Evolutionary conservation across 148 eudicot species (phyloP).

Genomic region (Diospyros lotus): DNA sequence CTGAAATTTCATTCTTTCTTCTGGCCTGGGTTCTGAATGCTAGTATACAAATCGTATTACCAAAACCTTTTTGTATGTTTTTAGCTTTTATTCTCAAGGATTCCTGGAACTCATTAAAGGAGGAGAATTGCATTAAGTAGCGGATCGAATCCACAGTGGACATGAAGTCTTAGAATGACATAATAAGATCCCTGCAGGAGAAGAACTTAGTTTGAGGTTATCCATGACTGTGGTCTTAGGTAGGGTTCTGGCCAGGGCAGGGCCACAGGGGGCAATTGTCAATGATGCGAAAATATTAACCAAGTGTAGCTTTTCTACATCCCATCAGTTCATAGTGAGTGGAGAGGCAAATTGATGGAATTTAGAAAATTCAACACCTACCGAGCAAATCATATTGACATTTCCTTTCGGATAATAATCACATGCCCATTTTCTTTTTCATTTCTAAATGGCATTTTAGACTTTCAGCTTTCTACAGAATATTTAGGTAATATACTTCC

Average conservation of each 20-base stretch:
- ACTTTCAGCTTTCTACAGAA: background rate
- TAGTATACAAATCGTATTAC: too few species aligned
- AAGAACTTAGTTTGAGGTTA: too few species aligned
- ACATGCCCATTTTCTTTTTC: background rate
- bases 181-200: background rate
- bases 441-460: background rate
- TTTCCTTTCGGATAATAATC: too few species aligned
- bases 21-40: too few species aligned
- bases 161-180: background rate
- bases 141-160: background rate
- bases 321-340: background rate
- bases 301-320: background rate
- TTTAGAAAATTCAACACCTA: background rate
- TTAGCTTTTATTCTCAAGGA: background rate
- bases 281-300: background rate
- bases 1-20: background rate
- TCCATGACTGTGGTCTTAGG: background rate
- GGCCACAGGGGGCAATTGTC: background rate
- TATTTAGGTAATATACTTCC: background rate
- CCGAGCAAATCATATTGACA: too few species aligned
- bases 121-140: background rate
- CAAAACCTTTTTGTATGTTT: background rate
- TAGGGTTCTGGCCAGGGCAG: background rate
- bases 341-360: background rate
- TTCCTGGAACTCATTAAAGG: background rate